A percentile compares a stretch with the other conserved stretches of the same genome.
phyloP scores from a whole-genome alignment of 2,329 filamentous ascomycete species.

The Microdochium bolleyi region DNA sequence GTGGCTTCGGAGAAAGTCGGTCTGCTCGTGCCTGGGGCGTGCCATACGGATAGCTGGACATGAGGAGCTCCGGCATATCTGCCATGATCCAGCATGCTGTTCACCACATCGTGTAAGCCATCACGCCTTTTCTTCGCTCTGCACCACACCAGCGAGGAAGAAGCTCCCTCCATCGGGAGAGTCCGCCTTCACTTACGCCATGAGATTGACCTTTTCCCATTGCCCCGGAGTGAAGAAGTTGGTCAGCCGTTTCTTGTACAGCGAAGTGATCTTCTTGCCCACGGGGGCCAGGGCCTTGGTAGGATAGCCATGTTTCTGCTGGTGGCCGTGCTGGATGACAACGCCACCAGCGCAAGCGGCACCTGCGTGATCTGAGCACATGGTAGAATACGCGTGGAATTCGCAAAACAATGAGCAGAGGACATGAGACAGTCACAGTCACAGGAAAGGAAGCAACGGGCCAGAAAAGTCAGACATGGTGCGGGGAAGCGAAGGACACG shows the following conservation, averaged over 20 bases:
- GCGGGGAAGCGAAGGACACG: no score
- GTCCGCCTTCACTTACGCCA: conserved; percentile 28
- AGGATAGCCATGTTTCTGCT: conserved; percentile 30
- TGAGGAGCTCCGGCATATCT: conserved; percentile 59
- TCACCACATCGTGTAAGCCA: no score
- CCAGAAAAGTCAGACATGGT: no score
- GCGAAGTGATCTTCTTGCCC: conserved; percentile 74
- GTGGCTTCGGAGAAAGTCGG: conserved; percentile 81
- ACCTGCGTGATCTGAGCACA: neutral
- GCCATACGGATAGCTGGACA: conserved; percentile 80
- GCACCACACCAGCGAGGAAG: no score
- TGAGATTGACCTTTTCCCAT: conserved; percentile 67
- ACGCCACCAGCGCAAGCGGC: neutral
- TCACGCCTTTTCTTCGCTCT: no score
- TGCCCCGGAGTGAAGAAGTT: conserved; percentile 76
- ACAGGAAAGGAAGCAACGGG: no score
- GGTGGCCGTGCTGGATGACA: neutral
- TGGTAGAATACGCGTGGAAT: neutral
- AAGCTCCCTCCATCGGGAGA: no score
- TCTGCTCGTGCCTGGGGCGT: conserved; percentile 70
- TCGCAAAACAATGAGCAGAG: no score
- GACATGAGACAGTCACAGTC: no score
- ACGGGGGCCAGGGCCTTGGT: conserved; percentile 42
- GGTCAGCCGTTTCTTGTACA: conserved; percentile 76
- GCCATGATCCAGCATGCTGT: conserved; percentile 61